Base-by-base conservation (phyloP, 192 early-diverging fungal species). In the Linnemannia elongata region DNA sequence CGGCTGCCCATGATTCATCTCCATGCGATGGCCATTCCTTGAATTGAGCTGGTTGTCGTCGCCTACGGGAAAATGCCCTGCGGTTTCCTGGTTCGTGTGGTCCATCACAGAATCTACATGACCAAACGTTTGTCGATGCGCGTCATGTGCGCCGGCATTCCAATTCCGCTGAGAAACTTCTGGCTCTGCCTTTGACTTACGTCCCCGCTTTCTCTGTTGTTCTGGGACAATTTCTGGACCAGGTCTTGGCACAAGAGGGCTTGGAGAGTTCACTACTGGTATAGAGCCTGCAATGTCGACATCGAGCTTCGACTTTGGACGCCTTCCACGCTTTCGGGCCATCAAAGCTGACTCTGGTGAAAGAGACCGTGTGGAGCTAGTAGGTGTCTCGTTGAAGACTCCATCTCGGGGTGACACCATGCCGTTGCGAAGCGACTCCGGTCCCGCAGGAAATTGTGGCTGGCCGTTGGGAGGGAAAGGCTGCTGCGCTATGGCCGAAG, bases 121-220 rank as follows among this genome's bases (percentile, higher is more conserved):
- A 18, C 69, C 74, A 39, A 73, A 72, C 0, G 75, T 76, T 39
- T 63, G 71, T 30, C 75, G 73, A 27, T 86, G 79, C 3, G 69
- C 54, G 13, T 80, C 84, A 35, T 75, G 78, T 9, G 79, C 55
- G 5, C 66, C 74, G 1, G 74, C 60, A 77, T 63, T 78, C 75
- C 79, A 80, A 17, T 60, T 74, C 33, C 74, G 60, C 3, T 69
- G 77, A 36, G 71, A 42, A 1, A 47, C 44, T 9, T 78, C 76
- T 44, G 57, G 17, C 1, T 66, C 77, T 0, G 73, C 55, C 57
- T 80, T 81, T 33, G 60, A 38, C 54, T 81, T 77, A 0, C 79
- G 72, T 10, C 42, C 69, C 60, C 60, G 12, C 60, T 33, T 68
- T 39, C 38, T n/a, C 49, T 33, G 44, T 41, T 36, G 57, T 35